phyloP scores from a whole-genome alignment of 2,329 filamentous ascomycete species.

The Penicillium olsonii region DNA sequence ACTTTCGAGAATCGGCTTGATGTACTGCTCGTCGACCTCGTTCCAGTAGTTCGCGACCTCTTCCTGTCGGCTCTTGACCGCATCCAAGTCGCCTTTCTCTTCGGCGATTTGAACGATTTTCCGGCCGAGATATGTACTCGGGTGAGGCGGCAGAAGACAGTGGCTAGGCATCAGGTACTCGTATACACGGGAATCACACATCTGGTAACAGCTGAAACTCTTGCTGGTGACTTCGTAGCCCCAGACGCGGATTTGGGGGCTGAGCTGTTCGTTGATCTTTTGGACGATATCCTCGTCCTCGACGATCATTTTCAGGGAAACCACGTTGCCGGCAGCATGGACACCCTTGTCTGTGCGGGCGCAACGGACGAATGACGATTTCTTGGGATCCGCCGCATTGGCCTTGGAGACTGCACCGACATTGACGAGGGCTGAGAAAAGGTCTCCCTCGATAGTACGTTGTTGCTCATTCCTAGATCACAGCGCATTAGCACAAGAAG shows the following conservation, averaged over 20 bases:
- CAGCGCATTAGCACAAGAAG: slow-evolving; percentile 4
- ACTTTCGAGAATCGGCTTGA: slow-evolving; percentile 65
- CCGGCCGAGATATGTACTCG: slow-evolving; percentile 79
- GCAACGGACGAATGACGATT: slow-evolving; percentile 90
- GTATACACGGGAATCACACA: slow-evolving; percentile 94
- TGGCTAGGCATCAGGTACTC: slow-evolving; percentile 96
- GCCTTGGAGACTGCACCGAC: slow-evolving; percentile 94
- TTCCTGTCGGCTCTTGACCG: slow-evolving; percentile 67
- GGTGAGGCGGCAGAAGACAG: slow-evolving; percentile 88
- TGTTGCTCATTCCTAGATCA: slow-evolving; percentile 57
- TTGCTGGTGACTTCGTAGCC: slow-evolving; percentile 87
- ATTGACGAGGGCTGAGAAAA: slow-evolving; percentile 87
- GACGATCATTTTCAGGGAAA: slow-evolving; percentile 92
- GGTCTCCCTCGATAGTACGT: slow-evolving; percentile 93
- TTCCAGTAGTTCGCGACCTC: slow-evolving; percentile 84
- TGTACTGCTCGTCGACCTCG: slow-evolving; percentile 74
- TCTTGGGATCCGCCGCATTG: slow-evolving; percentile 95
- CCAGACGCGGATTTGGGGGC: slow-evolving; percentile 91
- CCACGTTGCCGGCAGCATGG: slow-evolving; percentile 91
- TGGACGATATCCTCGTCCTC: slow-evolving; percentile 85
- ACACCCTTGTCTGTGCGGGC: slow-evolving; percentile 97
- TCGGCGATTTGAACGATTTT: slow-evolving; percentile 78
- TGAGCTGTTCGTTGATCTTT: slow-evolving; percentile 85
- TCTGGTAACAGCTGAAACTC: slow-evolving; percentile 90
- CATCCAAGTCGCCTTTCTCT: slow-evolving; percentile 70